Evolutionary conservation across 139 green algal genomes (phyloP).

Genomic region (Nannochloris sp.): DNA sequence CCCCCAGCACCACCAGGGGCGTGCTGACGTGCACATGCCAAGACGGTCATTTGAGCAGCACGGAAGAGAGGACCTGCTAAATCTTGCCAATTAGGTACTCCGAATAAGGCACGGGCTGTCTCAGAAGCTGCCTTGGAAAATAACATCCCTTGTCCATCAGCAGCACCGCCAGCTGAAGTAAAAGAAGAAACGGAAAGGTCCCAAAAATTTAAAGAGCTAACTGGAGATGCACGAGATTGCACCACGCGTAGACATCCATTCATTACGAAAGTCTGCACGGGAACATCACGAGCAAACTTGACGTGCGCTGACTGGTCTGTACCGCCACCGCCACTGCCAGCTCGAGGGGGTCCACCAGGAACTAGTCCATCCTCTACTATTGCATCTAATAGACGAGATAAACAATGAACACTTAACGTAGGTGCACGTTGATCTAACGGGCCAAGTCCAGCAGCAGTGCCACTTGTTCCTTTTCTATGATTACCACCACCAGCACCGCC

Average conservation of each 20-base stretch:
- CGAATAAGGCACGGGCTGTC: neutral
- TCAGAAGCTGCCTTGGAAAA: neutral
- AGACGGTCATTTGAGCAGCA: neutral
- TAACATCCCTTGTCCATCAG: neutral
- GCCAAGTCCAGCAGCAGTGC: neutral
- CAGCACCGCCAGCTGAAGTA: neutral
- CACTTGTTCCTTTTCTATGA: neutral
- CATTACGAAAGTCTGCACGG: constrained; percentile 36
- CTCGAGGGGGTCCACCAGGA: neutral
- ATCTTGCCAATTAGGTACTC: neutral
- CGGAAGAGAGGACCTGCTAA: constrained; percentile 16
- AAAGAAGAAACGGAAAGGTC: neutral
- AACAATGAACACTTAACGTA: constrained; percentile 14
- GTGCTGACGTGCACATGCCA: neutral
- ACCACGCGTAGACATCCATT: constrained; percentile 11
- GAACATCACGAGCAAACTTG: constrained; percentile 22
- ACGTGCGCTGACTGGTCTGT: constrained; percentile 1
- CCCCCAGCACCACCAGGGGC: neutral
- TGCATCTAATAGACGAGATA: constrained; percentile 23
- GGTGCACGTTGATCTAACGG: constrained; percentile 14
- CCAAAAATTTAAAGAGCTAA: neutral
- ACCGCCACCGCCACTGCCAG: neutral
- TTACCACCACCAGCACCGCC: neutral
- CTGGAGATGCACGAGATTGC: constrained; percentile 7
- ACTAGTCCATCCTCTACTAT: constrained; percentile 27